Base-by-base conservation (phyloP, 352 stramenopile genomes). In the Phytophthora cactorum region DNA sequence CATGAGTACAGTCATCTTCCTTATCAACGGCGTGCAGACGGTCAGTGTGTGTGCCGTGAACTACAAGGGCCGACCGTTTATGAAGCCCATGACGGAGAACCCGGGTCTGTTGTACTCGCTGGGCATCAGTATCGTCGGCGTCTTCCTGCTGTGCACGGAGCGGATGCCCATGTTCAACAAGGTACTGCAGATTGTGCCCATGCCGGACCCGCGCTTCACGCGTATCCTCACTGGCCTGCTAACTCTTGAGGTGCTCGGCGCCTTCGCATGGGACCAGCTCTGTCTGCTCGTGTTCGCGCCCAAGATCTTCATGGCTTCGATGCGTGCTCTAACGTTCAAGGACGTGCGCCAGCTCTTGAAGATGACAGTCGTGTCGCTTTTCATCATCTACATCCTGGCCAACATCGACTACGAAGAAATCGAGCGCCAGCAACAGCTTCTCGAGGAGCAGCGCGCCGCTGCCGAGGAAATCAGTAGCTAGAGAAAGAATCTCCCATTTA, bases 31-130 rank as follows among this genome's bases (percentile, higher is more conserved):
- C 36, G 78, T 98, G 54, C 89, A 96, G 70, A 95, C 87, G 0
- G 87, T 99, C n/a, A 99, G 98, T 72, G 98, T 98, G n/a, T 99
- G 99, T 68, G 84, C 93, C 1, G 95, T 98, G 15, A 99, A 99
- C 82, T 99, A 99, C 88, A 93, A 97, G 77, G 98, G 98, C 15
- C 87, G 95, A 56, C 98, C 98, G 44, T 99, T 99, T 86, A 99
- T 99, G 93, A 97, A 99, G 82, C 95, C 90, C 61, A 94, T 99
- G 74, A 91, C 77, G 31, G 93, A 99, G 52, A 99, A 99, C 74
- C 93, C 93, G 10, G 75, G 94, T n/a, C 68, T 99, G n/a, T 82
- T 99, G 27, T 96, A 96, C 77, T 97, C 89, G 55, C 85, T 97
- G 1, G 88, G 88, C 0, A 78, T 96, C 55, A 92, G 82, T 49